Evolutionary conservation across 352 stramenopile genomes (phyloP).

Genomic region (Phytophthora podocarpi): DNA sequence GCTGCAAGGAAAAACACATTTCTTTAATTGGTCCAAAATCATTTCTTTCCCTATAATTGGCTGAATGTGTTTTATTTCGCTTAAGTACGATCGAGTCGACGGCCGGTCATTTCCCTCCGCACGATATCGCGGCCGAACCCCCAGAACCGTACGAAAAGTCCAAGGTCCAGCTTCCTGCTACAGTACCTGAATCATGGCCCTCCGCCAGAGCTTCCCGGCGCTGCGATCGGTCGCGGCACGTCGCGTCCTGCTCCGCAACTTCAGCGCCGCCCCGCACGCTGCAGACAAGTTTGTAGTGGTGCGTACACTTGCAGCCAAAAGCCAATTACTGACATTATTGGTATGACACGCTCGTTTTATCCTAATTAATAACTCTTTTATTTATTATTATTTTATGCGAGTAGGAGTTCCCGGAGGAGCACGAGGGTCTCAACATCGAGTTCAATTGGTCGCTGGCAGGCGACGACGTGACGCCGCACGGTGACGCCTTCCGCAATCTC

Average conservation of each 20-base stretch:
- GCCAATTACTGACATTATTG: too few species aligned
- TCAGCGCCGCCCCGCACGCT: slow-evolving; percentile 60
- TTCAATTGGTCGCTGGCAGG: slow-evolving; percentile 88
- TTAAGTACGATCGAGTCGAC: slow-evolving; percentile 26
- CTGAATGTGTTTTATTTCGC: not conserved
- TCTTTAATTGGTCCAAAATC: not conserved
- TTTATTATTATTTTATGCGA: slow-evolving; percentile 7
- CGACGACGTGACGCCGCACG: slow-evolving; percentile 81
- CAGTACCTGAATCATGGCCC: slow-evolving; percentile 54
- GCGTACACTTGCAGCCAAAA: slow-evolving; percentile 14
- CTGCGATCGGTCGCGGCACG: slow-evolving; percentile 48
- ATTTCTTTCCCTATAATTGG: slow-evolving; percentile 31
- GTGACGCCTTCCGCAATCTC: slow-evolving; percentile 82
- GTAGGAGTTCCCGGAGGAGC: slow-evolving; percentile 78
- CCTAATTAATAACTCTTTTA: slow-evolving; percentile 1
- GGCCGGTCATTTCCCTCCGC: slow-evolving; percentile 53
- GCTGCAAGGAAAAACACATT: not conserved
- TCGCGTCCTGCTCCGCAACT: slow-evolving; percentile 42
- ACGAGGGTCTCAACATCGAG: slow-evolving; percentile 83
- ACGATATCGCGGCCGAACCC: slow-evolving; percentile 40
- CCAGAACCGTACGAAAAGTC: slow-evolving; percentile 38
- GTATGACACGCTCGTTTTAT: too few species aligned
- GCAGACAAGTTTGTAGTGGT: slow-evolving; percentile 84
- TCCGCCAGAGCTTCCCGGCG: slow-evolving; percentile 64
- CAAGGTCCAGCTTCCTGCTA: slow-evolving; percentile 1